These are phyloP conservation scores for Rhododendron kiyosumense DNA, from an alignment of 148 eudicot genomes.

Conservation along the genomic window DNA sequence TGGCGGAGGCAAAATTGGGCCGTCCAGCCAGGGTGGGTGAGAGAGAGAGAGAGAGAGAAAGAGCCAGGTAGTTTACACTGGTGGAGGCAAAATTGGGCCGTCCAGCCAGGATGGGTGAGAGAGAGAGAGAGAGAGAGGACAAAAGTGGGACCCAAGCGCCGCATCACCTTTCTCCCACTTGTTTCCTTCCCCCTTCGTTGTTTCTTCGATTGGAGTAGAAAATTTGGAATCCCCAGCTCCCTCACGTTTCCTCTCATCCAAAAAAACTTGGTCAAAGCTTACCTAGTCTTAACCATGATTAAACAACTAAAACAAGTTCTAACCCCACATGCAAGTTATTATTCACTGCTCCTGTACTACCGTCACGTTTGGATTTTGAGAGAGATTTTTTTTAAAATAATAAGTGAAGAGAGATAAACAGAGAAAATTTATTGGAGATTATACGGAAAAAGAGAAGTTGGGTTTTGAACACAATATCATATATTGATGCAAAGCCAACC, in stretches of 20 bases:
- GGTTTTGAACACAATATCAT: too few species aligned
- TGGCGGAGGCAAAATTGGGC: neutral
- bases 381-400: too few species aligned
- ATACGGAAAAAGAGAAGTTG: too few species aligned
- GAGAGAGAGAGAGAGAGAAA: neutral
- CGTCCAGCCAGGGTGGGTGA: neutral
- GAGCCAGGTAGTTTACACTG: neutral
- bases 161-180: neutral
- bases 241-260: neutral
- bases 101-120: neutral
- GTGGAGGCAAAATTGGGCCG: neutral
- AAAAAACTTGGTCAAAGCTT: neutral
- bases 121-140: neutral
- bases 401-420: too few species aligned
- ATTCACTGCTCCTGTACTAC: neutral
- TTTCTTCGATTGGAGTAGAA: neutral
- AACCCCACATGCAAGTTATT: too few species aligned
- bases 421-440: too few species aligned
- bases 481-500: too few species aligned
- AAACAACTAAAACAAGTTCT: neutral
- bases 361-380: too few species aligned
- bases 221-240: neutral
- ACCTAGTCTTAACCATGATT: neutral
- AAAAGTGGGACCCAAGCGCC: neutral
- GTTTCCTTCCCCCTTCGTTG: neutral